A percentile compares a stretch with the other conserved stretches of the same genome.
Conservation (phyloP, 768 basidiomycete genomes). For the Clitopilus hobsonii region DNA sequence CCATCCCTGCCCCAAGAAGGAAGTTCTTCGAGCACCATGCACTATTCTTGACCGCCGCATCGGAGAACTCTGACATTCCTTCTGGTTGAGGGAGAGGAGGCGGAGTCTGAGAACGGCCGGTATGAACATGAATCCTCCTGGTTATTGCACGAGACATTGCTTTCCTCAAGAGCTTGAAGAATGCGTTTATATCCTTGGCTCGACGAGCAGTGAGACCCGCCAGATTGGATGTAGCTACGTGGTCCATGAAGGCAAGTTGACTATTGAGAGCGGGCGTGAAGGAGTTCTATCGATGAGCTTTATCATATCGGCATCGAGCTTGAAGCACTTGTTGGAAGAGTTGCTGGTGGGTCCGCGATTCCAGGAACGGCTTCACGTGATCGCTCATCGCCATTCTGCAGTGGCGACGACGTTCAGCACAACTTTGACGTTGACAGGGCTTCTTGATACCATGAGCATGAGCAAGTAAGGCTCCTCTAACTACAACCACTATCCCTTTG, state of each 20-base stretch:
- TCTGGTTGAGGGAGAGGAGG: not conserved
- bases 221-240: no score
- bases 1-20: constrained; percentile 57
- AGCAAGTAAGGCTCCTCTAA: not conserved
- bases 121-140: not conserved
- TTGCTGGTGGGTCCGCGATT: no score
- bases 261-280: no score
- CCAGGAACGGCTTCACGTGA: no score
- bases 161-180: not conserved
- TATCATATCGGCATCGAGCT: no score
- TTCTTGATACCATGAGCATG: not conserved
- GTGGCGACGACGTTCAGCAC: not conserved
- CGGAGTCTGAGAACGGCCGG: not conserved
- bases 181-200: not conserved
- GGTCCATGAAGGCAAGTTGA: no score
- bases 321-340: no score
- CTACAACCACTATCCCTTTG: not conserved
- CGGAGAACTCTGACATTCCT: constrained; percentile 33
- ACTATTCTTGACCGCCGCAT: constrained; percentile 35
- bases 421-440: not conserved
- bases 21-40: constrained; percentile 48
- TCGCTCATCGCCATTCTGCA: not conserved
- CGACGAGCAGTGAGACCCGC: not conserved
- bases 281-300: no score
- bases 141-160: not conserved